Evolutionary conservation across 2,329 filamentous ascomycete species (phyloP), one percentile per base, ranked within the genome.

Genomic region (Fusarium phyllophilum): DNA sequence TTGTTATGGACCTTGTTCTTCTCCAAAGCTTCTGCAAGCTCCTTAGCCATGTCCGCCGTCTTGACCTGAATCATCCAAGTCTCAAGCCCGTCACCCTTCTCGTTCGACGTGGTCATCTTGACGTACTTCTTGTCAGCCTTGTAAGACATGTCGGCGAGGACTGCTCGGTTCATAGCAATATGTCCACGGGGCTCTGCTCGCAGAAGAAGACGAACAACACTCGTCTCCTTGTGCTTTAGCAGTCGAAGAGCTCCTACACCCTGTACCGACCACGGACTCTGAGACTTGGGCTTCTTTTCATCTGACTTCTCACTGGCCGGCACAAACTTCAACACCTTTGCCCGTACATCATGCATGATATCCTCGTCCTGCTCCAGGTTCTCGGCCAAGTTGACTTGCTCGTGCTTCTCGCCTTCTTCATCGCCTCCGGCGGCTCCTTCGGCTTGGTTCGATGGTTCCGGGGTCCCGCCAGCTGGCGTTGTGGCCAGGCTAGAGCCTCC

Each of bases 141-240:
- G 84, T 95, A 95, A 10, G 85, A 85, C 59, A 91, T 82, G n/a
- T 87, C 84, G 5, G 89, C 84, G 39, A 94, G 82, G 55, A 95
- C 81, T 26, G 86, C 82, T 75, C 91, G 89, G 83, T 97, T 97
- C 77, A 97, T 84, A 8, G 92, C 88, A 52, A 96, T 85, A 44
- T 92, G 89, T 22, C 94, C 94, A 71, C 91, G 88, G 1, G 93
- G 93, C 73, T 95, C 92, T n/a, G 90, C 89, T 56, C 94, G 90
- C 70, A 95, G 83, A 26, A 97, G 83, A 51, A 96, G 84, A 45
- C 94, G 90, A 8, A 91, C 88, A 34, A 88, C 86, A 26, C 89
- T 89, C 1, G 90, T 93, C 22, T 87, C 86, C 80, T 93, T 93
- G 84, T 96, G 88, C 82, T 92, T 92, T 70, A 97, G 85, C 20